A percentile compares a stretch with the other conserved stretches of the same genome.
These are phyloP conservation scores for Metschnikowia borealis DNA, from an alignment of 805 yeast genomes.

Conservation along the genomic window DNA sequence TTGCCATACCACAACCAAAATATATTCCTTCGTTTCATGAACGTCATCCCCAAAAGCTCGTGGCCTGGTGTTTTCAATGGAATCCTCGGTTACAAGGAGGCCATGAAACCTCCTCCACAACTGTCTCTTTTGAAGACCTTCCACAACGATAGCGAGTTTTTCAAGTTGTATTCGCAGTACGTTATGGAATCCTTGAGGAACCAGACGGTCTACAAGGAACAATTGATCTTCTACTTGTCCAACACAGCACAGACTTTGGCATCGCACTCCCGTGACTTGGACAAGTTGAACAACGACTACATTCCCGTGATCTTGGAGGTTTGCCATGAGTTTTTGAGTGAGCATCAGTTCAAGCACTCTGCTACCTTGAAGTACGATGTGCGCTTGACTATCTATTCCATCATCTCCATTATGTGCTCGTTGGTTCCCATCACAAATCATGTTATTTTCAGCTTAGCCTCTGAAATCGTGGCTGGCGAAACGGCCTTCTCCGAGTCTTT, in stretches of 20 bases:
- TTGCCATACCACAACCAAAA: constrained; percentile 79
- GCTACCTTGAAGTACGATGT: constrained; percentile 43
- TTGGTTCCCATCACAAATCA: constrained; percentile 54
- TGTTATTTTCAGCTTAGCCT: constrained; percentile 30
- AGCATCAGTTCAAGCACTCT: constrained; percentile 15
- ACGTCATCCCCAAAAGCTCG: constrained; percentile 53
- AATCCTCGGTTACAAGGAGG: constrained; percentile 61
- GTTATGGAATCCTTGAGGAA: constrained; percentile 47
- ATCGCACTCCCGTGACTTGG: constrained; percentile 47
- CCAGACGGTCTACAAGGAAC: constrained; percentile 58
- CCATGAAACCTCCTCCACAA: constrained; percentile 60
- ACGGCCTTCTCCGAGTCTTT: constrained; percentile 19
- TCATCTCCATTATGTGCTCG: constrained; percentile 71
- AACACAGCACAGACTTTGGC: constrained; percentile 65
- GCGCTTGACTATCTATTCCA: constrained; percentile 80
- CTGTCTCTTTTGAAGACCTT: constrained; percentile 69
- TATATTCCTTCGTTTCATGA: constrained; percentile 69
- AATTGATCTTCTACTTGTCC: constrained; percentile 76
- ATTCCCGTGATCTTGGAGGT: constrained; percentile 58
- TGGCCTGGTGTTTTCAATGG: constrained; percentile 81
- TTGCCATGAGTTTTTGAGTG: constrained; percentile 49
- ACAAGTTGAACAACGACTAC: constrained; percentile 42
- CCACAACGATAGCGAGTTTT: constrained; percentile 59
- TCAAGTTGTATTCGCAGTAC: constrained; percentile 61
- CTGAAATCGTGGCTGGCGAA: constrained; percentile 28